Evolutionary conservation across 1,284 basidiomycete genomes (phyloP), one percentile per base, ranked within the genome.

Genomic region (Caloboletus firmus): DNA sequence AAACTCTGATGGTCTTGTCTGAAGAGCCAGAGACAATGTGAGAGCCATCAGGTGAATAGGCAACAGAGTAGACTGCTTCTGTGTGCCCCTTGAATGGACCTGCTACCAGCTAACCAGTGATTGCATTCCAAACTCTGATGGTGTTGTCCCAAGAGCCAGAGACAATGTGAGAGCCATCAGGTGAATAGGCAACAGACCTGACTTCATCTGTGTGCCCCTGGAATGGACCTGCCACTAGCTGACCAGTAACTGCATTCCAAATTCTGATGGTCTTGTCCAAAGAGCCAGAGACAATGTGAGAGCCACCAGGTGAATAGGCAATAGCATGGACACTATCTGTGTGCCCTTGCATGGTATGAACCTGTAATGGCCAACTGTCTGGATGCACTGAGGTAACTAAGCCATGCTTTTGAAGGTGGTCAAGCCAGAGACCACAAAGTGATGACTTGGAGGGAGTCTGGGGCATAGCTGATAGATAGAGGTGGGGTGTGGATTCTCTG

Each of bases 261-360:
- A 45, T 4, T 1, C 15, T 28, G 0, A 48, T 30, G 2, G 32
- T 35, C 0, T 4, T 18, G 11, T 48, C 46, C 0, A 0, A 0
- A 17, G 46, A 45, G 15, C 46, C 46, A 22, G 46, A 48, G 12
- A 17, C 43, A 44, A 44, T 20, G 9, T 9, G 3, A 15, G 22
- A 40, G 12, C 37, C 37, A 40, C 15, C 6, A 36, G n/a, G n/a
- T 36, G 35, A 36, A 18, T 18, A 36, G 3, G 37, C 18, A 39
- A 39, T 20, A 22, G 12, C 4, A 3, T 2, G 28, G 2, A 44
- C 28, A 2, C 0, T 3, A 28, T 6, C 3, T 28, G n/a, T 18
- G 2, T 32, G 42, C 9, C 28, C 42, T 12, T 52, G 49, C 8
- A 51, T 8, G n/a, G 30, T 26, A 8, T 32, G 28, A 12, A 52